Percentiles rank a stretch among this genome's conserved stretches.
phyloP scores from a whole-genome alignment of 1,139 yeast genomes.

The Pichia sp. region DNA sequence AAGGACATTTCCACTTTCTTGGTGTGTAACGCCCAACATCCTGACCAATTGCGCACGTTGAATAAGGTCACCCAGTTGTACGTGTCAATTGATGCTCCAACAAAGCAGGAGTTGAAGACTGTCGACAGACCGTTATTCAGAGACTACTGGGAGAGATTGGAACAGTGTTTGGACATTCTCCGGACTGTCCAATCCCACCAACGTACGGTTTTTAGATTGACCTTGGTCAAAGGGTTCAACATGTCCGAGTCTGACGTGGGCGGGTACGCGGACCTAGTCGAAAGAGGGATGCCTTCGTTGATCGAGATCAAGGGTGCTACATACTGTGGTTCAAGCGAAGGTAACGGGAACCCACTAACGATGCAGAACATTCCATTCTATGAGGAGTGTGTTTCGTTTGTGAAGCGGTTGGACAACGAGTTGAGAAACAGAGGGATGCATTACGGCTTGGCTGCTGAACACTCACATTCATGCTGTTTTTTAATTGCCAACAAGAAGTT shows the following conservation, averaged over 20 bases:
- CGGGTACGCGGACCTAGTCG: constrained; percentile 89
- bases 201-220: constrained; percentile 85
- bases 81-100: constrained; percentile 90
- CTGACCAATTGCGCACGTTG: constrained; percentile 67
- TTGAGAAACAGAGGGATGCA: constrained; percentile 57
- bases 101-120: constrained; percentile 69
- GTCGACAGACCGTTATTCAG: constrained; percentile 86
- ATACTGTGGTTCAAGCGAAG: constrained; percentile 78
- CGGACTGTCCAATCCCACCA: constrained; percentile 70
- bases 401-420: constrained; percentile 54
- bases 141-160: constrained; percentile 89
- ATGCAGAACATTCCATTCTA: constrained; percentile 95
- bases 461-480: constrained; percentile 92
- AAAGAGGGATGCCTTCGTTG: constrained; percentile 76
- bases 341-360: constrained; percentile 82
- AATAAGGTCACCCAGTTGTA: constrained; percentile 82
- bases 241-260: constrained; percentile 59
- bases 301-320: constrained; percentile 94
- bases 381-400: constrained; percentile 81
- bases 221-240: constrained; percentile 88
- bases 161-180: constrained; percentile 74
- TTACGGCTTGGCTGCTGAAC: constrained; percentile 89
- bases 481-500: constrained; percentile 75
- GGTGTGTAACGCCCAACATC: constrained; percentile 96
- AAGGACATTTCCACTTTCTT: constrained; percentile 77